These are phyloP conservation scores for Coniochaeta sp. DNA, from an alignment of 2,329 filamentous ascomycete species.

Conservation along the genomic window DNA sequence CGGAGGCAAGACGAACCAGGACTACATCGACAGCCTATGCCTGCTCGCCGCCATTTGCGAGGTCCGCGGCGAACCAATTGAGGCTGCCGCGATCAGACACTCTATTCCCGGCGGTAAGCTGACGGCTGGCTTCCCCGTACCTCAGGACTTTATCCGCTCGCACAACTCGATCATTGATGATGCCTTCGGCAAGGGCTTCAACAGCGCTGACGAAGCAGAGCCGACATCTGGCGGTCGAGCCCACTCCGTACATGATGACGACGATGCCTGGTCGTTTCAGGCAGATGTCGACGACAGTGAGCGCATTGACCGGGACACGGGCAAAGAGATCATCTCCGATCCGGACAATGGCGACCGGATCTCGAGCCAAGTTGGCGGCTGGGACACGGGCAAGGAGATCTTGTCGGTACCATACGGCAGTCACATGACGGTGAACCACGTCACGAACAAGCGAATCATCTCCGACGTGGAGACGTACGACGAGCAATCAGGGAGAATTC, in stretches of 20 bases:
- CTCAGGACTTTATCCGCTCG: background rate
- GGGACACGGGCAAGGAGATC: slow-evolving; percentile 4
- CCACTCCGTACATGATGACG: background rate
- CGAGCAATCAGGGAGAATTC: background rate
- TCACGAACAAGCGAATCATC: background rate
- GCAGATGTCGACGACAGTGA: background rate
- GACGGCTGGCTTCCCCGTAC: background rate
- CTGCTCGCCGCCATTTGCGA: slow-evolving; percentile 2
- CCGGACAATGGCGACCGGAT: background rate
- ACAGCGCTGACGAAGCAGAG: background rate
- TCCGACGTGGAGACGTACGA: background rate
- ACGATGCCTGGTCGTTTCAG: background rate
- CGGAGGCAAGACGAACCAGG: slow-evolving; percentile 3
- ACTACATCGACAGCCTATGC: slow-evolving; percentile 1
- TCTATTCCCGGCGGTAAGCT: background rate
- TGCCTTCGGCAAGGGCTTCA: slow-evolving; percentile 1
- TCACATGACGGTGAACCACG: background rate
- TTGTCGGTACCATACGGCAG: background rate
- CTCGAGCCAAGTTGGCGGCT: background rate
- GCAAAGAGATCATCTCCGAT: background rate
- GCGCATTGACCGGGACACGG: background rate
- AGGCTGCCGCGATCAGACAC: background rate
- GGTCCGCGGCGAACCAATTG: slow-evolving; percentile 1
- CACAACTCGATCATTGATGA: background rate
- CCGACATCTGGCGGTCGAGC: background rate